Evolutionary conservation across 352 stramenopile species (phyloP).

Genomic region (Phytopythium sindhum): DNA sequence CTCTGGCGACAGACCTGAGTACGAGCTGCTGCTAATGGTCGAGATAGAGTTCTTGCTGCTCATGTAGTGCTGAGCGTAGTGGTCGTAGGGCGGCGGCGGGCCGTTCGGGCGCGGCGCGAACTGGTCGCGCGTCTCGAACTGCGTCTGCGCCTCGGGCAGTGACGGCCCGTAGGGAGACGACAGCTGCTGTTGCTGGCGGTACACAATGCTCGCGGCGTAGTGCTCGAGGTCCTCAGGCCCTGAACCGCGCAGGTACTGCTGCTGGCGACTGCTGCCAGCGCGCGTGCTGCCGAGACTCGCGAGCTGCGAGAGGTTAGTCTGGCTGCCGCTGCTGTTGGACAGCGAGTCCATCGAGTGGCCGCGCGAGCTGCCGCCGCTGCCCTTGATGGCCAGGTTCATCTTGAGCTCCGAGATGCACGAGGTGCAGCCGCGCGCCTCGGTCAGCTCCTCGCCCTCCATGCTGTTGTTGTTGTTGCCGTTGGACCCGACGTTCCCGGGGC

Average conservation of each 20-base stretch:
- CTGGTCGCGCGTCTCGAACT: slow-evolving; percentile 10
- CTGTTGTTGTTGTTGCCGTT: slow-evolving; percentile 15
- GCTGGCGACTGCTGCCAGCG: neutral
- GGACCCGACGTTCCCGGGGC: slow-evolving; percentile 10
- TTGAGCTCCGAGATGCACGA: slow-evolving; percentile 27
- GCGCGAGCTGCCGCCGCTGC: slow-evolving; percentile 3
- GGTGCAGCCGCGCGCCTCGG: slow-evolving; percentile 36
- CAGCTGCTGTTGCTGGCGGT: neutral
- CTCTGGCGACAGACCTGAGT: slow-evolving; percentile 34
- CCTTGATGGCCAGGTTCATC: slow-evolving; percentile 26
- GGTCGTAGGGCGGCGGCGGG: slow-evolving; percentile 12
- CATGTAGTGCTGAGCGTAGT: slow-evolving; percentile 12
- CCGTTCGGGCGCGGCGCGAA: neutral
- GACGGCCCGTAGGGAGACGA: neutral
- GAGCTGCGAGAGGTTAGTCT: slow-evolving; percentile 20
- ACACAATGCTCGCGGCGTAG: neutral
- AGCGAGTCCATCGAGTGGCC: slow-evolving; percentile 8
- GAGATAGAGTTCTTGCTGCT: slow-evolving; percentile 42
- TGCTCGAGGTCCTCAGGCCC: neutral
- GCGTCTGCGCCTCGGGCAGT: slow-evolving; percentile 7
- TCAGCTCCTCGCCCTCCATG: slow-evolving; percentile 21
- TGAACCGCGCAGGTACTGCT: neutral
- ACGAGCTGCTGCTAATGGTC: slow-evolving; percentile 41
- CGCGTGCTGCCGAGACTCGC: slow-evolving; percentile 10
- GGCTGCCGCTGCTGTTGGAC: slow-evolving; percentile 13